Evolutionary conservation across 208 protist species (phyloP).

Genomic region (Wallacemonas collosoma): DNA sequence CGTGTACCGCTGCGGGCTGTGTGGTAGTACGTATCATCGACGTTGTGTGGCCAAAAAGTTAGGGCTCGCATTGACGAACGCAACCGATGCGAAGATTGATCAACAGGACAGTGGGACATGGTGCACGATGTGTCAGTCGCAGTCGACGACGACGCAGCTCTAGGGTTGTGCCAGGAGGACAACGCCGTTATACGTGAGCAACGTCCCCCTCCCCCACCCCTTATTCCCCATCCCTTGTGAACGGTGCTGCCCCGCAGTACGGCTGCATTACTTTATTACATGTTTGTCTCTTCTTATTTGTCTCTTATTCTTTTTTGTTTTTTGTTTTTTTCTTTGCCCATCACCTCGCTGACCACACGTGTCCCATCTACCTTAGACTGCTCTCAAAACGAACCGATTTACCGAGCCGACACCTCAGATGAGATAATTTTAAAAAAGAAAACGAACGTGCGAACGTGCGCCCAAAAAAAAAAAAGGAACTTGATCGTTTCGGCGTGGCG

Average conservation of each 20-base stretch:
- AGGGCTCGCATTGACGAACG: background rate
- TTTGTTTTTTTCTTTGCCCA: conserved; percentile 15
- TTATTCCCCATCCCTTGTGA: no score
- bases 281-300: conserved; percentile 1
- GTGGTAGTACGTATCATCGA: conserved; percentile 37
- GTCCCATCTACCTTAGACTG: background rate
- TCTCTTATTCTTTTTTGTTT: conserved; percentile 9
- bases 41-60: conserved; percentile 20
- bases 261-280: no score
- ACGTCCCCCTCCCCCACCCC: no score
- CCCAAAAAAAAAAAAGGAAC: conserved; percentile 11
- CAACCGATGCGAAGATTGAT: background rate
- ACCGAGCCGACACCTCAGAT: no score
- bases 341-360: background rate
- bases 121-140: background rate
- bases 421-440: background rate
- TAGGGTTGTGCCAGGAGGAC: background rate
- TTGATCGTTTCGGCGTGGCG: background rate
- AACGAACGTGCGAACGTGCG: background rate
- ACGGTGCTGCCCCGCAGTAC: no score
- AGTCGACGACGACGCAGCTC: background rate
- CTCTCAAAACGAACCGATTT: background rate
- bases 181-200: no score
- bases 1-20: conserved; percentile 23
- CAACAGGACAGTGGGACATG: background rate